phyloP scores from a whole-genome alignment of 1,284 basidiomycete species.

The Sanguinoderma infundibulare region DNA sequence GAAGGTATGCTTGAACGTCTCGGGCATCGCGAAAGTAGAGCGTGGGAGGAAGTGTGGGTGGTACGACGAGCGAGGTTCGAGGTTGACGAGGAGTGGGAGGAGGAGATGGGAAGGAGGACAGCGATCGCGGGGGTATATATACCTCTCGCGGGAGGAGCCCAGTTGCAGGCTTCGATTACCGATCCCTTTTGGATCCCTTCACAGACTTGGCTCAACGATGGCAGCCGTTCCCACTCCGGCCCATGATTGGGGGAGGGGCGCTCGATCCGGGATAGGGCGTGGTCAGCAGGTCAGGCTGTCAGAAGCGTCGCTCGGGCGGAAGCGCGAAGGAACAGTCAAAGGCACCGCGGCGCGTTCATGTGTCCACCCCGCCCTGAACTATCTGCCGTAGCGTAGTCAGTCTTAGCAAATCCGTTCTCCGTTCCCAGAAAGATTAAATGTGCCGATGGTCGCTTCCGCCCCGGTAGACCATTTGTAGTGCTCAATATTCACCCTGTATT shows the following conservation, averaged over 20 bases:
- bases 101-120: neutral
- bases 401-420: too few relatives aligned
- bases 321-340: constrained; percentile 17
- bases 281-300: constrained; percentile 19
- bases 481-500: too few relatives aligned
- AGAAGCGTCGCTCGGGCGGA: constrained; percentile 5
- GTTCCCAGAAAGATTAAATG: constrained; percentile 15
- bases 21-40: constrained; percentile 36
- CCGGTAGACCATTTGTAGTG: too few relatives aligned
- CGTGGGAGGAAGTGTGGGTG: neutral
- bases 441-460: constrained; percentile 16
- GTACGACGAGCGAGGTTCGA: neutral
- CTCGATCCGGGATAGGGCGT: constrained; percentile 16
- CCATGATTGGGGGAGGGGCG: constrained; percentile 4
- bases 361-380: too few relatives aligned
- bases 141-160: constrained; percentile 2
- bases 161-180: constrained; percentile 16
- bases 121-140: constrained; percentile 15
- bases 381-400: too few relatives aligned
- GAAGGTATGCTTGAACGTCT: constrained; percentile 61
- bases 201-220: neutral
- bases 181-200: constrained; percentile 20
- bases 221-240: neutral
- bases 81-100: neutral
- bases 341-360: constrained; percentile 17